A percentile compares a stretch with the other conserved stretches of the same genome.
Evolutionary conservation across 2,329 filamentous ascomycete species (phyloP).

Genomic region (Trichophyton schoenleinii): DNA sequence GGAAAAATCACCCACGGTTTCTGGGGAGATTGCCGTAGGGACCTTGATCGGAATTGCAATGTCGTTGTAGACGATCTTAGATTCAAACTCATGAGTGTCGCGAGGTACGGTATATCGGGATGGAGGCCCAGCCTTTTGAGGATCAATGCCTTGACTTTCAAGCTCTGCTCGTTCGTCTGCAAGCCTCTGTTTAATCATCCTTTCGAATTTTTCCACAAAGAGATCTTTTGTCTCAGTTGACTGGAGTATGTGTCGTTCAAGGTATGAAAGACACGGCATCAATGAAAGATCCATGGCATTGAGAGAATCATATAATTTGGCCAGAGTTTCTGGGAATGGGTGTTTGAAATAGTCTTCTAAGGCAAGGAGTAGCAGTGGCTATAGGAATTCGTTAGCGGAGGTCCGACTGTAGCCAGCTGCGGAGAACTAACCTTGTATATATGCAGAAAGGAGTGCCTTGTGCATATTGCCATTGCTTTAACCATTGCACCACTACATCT

Average conservation of each 20-base stretch:
- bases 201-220: slow-evolving; percentile 94
- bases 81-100: slow-evolving; percentile 97
- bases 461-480: slow-evolving; percentile 98
- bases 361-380: slow-evolving; percentile 80
- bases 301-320: slow-evolving; percentile 78
- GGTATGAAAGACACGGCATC: slow-evolving; percentile 69
- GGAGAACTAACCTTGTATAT: slow-evolving; percentile 70
- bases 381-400: slow-evolving; percentile 6
- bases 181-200: slow-evolving; percentile 76
- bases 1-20: slow-evolving; percentile 95
- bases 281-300: slow-evolving; percentile 95
- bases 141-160: slow-evolving; percentile 18
- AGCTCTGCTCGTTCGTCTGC: slow-evolving; percentile 44
- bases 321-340: slow-evolving; percentile 74
- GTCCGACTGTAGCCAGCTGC: not conserved
- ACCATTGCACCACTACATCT: slow-evolving; percentile 67
- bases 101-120: slow-evolving; percentile 64
- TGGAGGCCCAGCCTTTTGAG: slow-evolving; percentile 51
- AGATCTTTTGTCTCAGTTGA: slow-evolving; percentile 89
- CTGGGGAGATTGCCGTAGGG: slow-evolving; percentile 80
- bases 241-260: slow-evolving; percentile 78
- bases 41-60: slow-evolving; percentile 96
- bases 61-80: slow-evolving; percentile 86
- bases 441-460: slow-evolving; percentile 89
- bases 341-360: slow-evolving; percentile 95